Evolutionary conservation across 1,284 basidiomycete genomes (phyloP), one percentile per base, ranked within the genome.

Genomic region (Pholiota adiposa): DNA sequence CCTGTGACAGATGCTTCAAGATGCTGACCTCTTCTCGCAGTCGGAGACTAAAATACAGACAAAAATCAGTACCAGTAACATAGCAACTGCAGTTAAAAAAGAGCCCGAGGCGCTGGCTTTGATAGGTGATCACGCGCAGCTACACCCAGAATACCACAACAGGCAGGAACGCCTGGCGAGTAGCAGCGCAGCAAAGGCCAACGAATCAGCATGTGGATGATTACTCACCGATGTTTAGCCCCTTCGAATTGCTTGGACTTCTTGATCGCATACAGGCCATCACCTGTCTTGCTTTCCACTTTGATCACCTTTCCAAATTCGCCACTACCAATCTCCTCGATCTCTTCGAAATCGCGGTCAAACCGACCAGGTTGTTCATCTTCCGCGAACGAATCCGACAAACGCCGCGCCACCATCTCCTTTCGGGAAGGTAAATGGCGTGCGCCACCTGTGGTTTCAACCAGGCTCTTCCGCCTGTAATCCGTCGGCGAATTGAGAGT

Each of bases 11-110:
- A 69, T 94, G 89, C 63, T 92, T 87, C 36, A 99, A 83, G 62
- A 97, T 89, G 68, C 98, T 94, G 43, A 97, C 95, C 77, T 99
- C 97, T 75, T 99, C 97, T 4, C 95, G 85, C 67, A 98, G 84
- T 29, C 97, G 91, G 56, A 93, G 79, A 57, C 94, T 96, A 63
- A 55, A 38, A 62, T 38, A 27, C 38, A 58, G 34, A 54, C 52
- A 21, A 49, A 53, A 27, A 56, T 56, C 54, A 53, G 48, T 60
- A 62, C 51, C 62, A 56, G 21, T 52, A 43, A 61, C 63, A 65
- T 65, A 61, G 63, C 63, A 65, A 65, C 63, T 31, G 27, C 27
- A 40, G 46, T 50, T 50, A 60, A 62, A 58, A 38, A 44, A 41
- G 54, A 55, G 52, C 51, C 29, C 21, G 27, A 34, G 16, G 29